Evolutionary conservation across 805 yeast species (phyloP).

Genomic region (Metschnikowia sp.): DNA sequence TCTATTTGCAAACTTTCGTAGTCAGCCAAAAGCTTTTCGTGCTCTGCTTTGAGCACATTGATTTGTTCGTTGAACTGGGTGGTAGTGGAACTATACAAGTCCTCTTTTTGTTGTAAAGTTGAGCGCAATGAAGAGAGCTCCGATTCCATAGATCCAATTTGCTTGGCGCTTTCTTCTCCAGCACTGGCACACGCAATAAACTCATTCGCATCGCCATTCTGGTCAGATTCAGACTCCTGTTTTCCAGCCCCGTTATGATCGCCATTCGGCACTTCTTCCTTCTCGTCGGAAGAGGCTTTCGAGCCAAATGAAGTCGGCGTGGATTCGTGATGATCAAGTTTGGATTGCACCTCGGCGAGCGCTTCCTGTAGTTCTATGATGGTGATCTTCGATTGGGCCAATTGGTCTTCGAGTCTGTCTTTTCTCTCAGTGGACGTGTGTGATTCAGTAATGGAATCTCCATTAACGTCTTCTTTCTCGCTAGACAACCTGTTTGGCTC

Average conservation of each 20-base stretch:
- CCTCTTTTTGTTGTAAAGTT: neutral
- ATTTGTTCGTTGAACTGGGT: neutral
- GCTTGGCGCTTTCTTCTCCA: neutral
- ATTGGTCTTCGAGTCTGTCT: conserved; percentile 1
- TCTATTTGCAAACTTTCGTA: neutral
- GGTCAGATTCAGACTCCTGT: no score
- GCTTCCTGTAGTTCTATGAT: conserved; percentile 2
- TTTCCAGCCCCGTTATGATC: no score
- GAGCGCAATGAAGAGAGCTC: neutral
- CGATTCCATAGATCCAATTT: neutral
- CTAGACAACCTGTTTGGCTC: neutral
- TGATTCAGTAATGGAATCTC: no score
- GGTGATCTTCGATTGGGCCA: neutral
- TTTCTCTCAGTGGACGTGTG: neutral
- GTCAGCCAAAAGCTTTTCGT: neutral
- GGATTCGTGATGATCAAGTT: neutral
- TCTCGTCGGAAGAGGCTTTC: no score
- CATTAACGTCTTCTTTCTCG: neutral
- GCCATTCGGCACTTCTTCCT: no score
- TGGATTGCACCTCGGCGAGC: neutral
- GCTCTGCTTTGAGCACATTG: neutral
- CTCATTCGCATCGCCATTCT: no score
- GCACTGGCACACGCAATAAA: no score
- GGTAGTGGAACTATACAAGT: neutral
- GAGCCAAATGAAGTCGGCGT: no score